Base-by-base conservation (phyloP, 176 grass and related monocot genomes). In the Avena eriantha region DNA sequence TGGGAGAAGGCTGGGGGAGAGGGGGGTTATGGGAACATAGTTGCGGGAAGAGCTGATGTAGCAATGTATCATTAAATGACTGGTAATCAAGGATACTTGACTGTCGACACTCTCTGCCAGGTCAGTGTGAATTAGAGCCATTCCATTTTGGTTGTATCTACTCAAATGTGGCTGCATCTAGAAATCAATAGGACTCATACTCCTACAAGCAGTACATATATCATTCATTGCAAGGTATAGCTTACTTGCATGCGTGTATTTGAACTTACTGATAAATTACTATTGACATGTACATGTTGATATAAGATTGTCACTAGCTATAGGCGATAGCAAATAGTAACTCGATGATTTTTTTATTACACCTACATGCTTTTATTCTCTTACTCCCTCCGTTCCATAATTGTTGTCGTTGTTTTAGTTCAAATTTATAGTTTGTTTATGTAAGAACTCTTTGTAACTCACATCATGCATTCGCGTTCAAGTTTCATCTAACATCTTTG, bases 11-110 rank as follows among this genome's bases (percentile, higher is more conserved):
- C 54, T 16, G 39, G 39, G 39, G 39, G 6, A 5, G 4, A 7
- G 39, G 39, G 5, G 39, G 39, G 39, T 41, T 41, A 41, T 41
- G 36, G 36, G 36, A 39, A 41, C 39, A 7, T 7, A 7, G 7
- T 41, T 41, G 39, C 39, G 39, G 39, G 39, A 41, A 47, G 41
- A 73, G 21, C 41, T 29, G 13, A 51, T 75, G 36, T 29, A 22
- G 35, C 36, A 45, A 12, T 46, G 17, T 49, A 29, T 3, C 22
- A 53, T 29, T 71, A 43, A 53, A 53, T 33, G 24, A 53, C 3
- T 31, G 24, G 46, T 76, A 53, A 51, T 75, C 16, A 76, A 76
- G 1, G 73, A 76, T 76, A 76, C 71, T 31, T 51, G 46, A 75
- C 22, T 4, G 8, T 51, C 31, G 22, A 50, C 19, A 75, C 46